phyloP scores from a whole-genome alignment of 805 yeast genomes.

The Ogataea naganishii region DNA sequence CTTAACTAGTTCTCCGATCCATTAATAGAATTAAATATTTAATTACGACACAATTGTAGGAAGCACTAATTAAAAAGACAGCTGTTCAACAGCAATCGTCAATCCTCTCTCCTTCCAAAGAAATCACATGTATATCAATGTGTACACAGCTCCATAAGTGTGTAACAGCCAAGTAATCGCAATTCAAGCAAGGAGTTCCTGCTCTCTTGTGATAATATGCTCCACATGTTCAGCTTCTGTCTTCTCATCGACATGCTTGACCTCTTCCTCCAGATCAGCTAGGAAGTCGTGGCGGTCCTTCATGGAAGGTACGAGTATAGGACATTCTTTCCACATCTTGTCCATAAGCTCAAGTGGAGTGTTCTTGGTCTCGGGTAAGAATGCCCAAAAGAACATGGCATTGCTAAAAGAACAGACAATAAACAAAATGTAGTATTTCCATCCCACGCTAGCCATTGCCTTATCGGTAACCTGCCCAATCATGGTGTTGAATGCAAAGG shows the following conservation, averaged over 20 bases:
- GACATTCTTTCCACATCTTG: slow-evolving; percentile 6
- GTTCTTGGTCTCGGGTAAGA: slow-evolving; percentile 24
- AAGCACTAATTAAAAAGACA: no score
- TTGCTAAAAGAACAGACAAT: slow-evolving; percentile 18
- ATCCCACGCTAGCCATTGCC: slow-evolving; percentile 19
- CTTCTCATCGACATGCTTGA: slow-evolving; percentile 4
- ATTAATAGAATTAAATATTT: no score
- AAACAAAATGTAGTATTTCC: slow-evolving; percentile 15
- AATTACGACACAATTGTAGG: no score
- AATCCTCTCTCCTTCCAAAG: no score
- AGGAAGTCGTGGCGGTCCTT: slow-evolving; percentile 5
- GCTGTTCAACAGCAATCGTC: no score
- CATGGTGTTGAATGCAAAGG: slow-evolving; percentile 26
- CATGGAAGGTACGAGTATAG: slow-evolving; percentile 5
- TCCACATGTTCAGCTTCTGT: slow-evolving; percentile 3
- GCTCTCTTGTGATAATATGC: no score
- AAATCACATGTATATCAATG: no score
- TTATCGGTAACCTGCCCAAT: slow-evolving; percentile 23
- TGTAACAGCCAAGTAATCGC: no score
- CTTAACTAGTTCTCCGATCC: no score
- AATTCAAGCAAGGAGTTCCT: no score
- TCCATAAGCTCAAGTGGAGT: slow-evolving; percentile 10
- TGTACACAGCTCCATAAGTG: no score
- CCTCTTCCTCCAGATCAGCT: slow-evolving; percentile 5
- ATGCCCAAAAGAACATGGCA: slow-evolving; percentile 23